phyloP scores from a whole-genome alignment of 371 early-diverging fungal genomes.

The Sporodiniella umbellata region DNA sequence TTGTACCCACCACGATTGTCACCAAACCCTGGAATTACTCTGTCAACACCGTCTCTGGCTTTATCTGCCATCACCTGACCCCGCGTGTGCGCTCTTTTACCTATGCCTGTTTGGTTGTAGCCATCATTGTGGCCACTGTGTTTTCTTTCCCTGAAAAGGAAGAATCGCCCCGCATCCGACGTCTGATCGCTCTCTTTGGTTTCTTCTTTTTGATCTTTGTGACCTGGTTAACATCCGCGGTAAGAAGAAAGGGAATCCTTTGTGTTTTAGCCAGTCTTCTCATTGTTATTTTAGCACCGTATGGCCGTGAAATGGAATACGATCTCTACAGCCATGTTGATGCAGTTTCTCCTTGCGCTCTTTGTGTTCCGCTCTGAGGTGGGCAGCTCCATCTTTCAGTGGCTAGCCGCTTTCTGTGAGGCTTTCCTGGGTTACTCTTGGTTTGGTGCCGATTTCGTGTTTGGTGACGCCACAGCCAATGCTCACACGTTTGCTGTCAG shows the following conservation, averaged over 20 bases:
- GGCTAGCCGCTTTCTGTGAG: slow-evolving; percentile 59
- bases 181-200: slow-evolving; percentile 28
- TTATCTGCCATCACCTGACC: slow-evolving; percentile 1
- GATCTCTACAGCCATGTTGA: slow-evolving; percentile 63
- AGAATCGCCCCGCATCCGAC: slow-evolving; percentile 54
- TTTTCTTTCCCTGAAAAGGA: slow-evolving; percentile 46
- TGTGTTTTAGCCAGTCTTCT: not conserved
- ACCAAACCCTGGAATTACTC: slow-evolving; percentile 14
- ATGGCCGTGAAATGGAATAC: slow-evolving; percentile 67
- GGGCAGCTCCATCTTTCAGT: slow-evolving; percentile 70
- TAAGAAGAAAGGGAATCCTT: not conserved
- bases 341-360: slow-evolving; percentile 75
- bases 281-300: slow-evolving; percentile 37
- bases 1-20: slow-evolving; percentile 25
- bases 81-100: slow-evolving; percentile 1
- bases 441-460: slow-evolving; percentile 66
- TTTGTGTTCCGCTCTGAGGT: slow-evolving; percentile 69
- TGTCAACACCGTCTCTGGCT: not conserved
- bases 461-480: slow-evolving; percentile 47
- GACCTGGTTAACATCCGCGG: not conserved
- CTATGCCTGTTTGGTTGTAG: slow-evolving; percentile 30
- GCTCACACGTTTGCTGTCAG: slow-evolving; percentile 52
- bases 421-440: slow-evolving; percentile 60
- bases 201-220: not conserved
- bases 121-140: slow-evolving; percentile 50